These are phyloP conservation scores for Floccularia luteovirens DNA, from an alignment of 768 basidiomycete genomes.

Conservation along the genomic window DNA sequence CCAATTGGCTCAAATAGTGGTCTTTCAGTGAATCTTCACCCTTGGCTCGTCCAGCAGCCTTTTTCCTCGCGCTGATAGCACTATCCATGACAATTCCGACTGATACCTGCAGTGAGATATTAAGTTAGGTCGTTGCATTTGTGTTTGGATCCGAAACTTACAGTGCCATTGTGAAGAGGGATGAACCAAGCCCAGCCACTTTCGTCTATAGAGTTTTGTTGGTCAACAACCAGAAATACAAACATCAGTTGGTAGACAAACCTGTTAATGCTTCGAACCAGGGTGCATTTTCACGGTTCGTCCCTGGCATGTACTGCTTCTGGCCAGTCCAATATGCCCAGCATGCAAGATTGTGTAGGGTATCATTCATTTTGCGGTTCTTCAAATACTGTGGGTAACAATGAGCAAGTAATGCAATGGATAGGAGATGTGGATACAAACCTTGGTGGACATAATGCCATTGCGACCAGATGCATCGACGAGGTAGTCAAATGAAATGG, in stretches of 20 bases:
- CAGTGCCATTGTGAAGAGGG: conserved; percentile 36
- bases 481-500: conserved; percentile 24
- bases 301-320: conserved; percentile 19
- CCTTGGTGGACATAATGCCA: conserved; percentile 28
- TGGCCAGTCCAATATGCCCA: conserved; percentile 28
- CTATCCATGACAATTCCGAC: conserved; percentile 46
- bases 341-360: conserved; percentile 22
- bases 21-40: conserved; percentile 11
- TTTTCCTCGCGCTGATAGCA: conserved; percentile 19
- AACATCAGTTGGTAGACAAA: conserved; percentile 5
- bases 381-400: conserved; percentile 14
- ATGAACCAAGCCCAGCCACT: conserved; percentile 57
- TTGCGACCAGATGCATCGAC: conserved; percentile 26
- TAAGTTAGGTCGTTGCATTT: background rate
- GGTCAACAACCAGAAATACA: background rate
- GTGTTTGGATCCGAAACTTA: background rate
- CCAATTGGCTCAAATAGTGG: conserved; percentile 21
- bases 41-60: conserved; percentile 9
- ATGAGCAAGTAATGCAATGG: background rate
- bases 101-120: conserved; percentile 22
- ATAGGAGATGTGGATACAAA: conserved; percentile 7
- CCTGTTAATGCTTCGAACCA: conserved; percentile 27
- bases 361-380: conserved; percentile 23
- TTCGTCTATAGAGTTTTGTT: conserved; percentile 25
- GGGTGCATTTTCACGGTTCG: conserved; percentile 21